Conservation (phyloP, 116 monocot genomes). For the Dioscorea cayenensis region DNA sequence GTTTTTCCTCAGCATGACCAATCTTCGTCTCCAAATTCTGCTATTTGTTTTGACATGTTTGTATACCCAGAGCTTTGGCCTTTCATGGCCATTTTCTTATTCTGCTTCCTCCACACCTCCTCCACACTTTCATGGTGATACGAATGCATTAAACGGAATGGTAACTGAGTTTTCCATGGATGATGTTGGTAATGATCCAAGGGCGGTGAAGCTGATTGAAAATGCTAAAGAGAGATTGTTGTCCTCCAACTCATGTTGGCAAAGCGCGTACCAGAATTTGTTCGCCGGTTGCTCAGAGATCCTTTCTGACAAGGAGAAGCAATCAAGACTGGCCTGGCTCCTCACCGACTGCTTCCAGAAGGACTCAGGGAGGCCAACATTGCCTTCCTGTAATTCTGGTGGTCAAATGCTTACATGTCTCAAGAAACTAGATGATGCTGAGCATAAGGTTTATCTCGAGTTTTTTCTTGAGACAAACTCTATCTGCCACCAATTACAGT, state of each 20-base stretch:
- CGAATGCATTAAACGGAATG: not conserved
- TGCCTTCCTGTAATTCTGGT: conserved; percentile 41
- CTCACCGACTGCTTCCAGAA: conserved; percentile 71
- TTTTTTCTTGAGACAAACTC: conserved; percentile 80
- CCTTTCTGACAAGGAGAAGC: conserved; percentile 56
- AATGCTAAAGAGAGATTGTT: conserved; percentile 42
- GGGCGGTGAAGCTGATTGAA: conserved; percentile 41
- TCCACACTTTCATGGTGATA: not conserved
- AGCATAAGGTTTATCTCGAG: conserved; percentile 61
- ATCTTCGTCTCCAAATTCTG: not conserved
- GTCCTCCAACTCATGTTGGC: conserved; percentile 62
- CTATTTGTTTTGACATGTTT: conserved; percentile 1
- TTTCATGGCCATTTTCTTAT: conserved; percentile 22
- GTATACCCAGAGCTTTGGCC: not conserved
- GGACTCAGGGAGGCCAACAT: conserved; percentile 46
- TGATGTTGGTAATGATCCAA: conserved; percentile 12
- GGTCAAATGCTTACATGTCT: conserved; percentile 51
- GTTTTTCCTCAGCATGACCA: not conserved
- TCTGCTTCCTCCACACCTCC: not conserved
- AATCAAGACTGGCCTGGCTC: conserved; percentile 66
- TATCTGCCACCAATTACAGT: conserved; percentile 91
- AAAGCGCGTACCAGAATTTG: conserved; percentile 56
- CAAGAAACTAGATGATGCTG: conserved; percentile 51
- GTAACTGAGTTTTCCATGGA: conserved; percentile 37
- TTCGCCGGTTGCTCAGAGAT: conserved; percentile 73